Base-by-base conservation (phyloP, 371 early-diverging fungal species). In the Rhizopus stolonifer region DNA sequence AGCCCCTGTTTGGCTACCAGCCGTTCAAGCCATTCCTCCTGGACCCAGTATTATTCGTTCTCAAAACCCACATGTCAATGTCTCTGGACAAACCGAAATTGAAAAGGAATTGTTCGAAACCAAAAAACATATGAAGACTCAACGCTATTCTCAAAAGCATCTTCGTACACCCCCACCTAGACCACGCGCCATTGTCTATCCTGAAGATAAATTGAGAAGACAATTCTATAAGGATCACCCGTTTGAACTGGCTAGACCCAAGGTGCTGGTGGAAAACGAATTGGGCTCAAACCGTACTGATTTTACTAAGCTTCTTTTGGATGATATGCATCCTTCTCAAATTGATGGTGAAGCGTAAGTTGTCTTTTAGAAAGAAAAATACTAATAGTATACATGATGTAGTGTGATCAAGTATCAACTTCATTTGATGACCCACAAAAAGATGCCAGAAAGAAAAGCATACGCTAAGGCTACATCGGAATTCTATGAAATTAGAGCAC, bases 191-290 rank as follows among this genome's bases (percentile, higher is more conserved):
- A 92, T 95, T 44, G 85, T 80, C 23, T 95, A 92, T 58, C 91
- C 91, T n/a, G 94, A 94, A 72, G 95, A 95, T 67, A 62, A 61
- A 56, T 76, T 95, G 49, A 83, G 95, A 58, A 64, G 79, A 49
- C 83, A 80, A 46, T 95, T 95, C 61, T 95, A 89, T 69, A 77
- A 80, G 58, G 89, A 92, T 75, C 95, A 95, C 65, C 94, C 94
- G 17, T 90, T 86, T 64, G 95, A 95, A 73, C 69, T 87, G 53
- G 64, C 79, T 19, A 77, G 88, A 52, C 92, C 94, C 22, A 67
- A 79, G 25, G 60, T 77, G 7, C 57, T 90, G 42, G 78, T 84
- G 2, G 88, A 89, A 63, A 70, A 70, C 19, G 74, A 77, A 8
- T 65, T 66, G 9, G 78, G 74, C 8, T 36, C 57, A 7, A 71